These are phyloP conservation scores for Tolypocladium paradoxum DNA, from an alignment of 2,329 filamentous ascomycete species.

Conservation along the genomic window DNA sequence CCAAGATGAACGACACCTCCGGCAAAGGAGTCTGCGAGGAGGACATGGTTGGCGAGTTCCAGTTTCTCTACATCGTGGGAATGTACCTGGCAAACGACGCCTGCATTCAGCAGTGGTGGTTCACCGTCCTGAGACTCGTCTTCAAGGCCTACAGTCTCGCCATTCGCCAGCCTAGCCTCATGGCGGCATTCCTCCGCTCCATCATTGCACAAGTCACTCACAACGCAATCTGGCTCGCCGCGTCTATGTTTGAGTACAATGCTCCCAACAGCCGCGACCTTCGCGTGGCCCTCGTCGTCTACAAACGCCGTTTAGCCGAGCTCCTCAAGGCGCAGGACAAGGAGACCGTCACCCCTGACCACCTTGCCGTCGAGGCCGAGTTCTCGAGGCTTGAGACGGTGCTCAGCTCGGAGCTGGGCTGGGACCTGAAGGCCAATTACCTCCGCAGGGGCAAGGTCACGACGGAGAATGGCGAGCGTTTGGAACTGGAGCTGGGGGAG, in stretches of 20 bases:
- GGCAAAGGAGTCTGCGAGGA: constrained; percentile 16
- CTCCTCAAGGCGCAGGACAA: constrained; percentile 25
- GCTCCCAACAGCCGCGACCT: constrained; percentile 23
- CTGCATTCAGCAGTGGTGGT: constrained; percentile 53
- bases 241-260: constrained; percentile 28
- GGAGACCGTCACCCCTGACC: constrained; percentile 22
- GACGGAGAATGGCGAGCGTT: constrained; percentile 41
- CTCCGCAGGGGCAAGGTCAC: constrained; percentile 35
- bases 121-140: constrained; percentile 39
- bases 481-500: constrained; percentile 36
- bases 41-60: constrained; percentile 47
- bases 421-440: constrained; percentile 44
- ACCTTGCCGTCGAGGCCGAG: constrained; percentile 32
- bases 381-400: constrained; percentile 28
- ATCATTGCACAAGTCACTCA: constrained; percentile 46
- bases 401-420: constrained; percentile 32
- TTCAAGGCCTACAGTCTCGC: constrained; percentile 39
- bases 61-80: constrained; percentile 48
- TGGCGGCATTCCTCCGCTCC: constrained; percentile 34
- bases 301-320: constrained; percentile 43
- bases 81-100: constrained; percentile 46
- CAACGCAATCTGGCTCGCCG: constrained; percentile 36
- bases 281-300: constrained; percentile 38
- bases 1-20: constrained; percentile 23
- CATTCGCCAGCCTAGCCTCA: constrained; percentile 30